phyloP scores from a whole-genome alignment of 2,329 filamentous ascomycete genomes.

The Botrytis byssoidea region DNA sequence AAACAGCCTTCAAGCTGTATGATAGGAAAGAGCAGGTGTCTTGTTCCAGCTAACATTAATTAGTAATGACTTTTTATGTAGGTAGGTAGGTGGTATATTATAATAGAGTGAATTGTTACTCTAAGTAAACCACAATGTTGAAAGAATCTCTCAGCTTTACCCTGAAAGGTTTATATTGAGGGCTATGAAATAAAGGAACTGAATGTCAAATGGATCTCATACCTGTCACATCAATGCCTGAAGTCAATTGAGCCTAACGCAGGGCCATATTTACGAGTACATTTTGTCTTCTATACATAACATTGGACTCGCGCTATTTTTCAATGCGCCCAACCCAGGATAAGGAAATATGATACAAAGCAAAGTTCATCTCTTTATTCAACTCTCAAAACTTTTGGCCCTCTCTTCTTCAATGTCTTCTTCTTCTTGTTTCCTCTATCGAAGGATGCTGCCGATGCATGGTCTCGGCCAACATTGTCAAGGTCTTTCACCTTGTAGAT shows the following conservation, averaged over 20 bases:
- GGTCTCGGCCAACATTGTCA: slow-evolving; percentile 91
- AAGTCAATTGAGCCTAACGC: neutral
- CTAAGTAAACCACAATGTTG: neutral
- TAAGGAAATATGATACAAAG: slow-evolving; percentile 37
- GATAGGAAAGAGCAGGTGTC: neutral
- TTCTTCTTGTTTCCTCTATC: slow-evolving; percentile 82
- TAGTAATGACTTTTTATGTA: neutral
- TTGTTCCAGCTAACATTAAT: neutral
- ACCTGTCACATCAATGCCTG: neutral
- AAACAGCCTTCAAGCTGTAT: neutral
- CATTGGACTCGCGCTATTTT: slow-evolving; percentile 27
- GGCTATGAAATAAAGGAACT: neutral
- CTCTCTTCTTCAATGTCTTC: slow-evolving; percentile 69
- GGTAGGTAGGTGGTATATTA: neutral
- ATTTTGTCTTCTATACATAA: slow-evolving; percentile 34
- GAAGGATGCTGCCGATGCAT: slow-evolving; percentile 67
- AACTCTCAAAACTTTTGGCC: slow-evolving; percentile 67
- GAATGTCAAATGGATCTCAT: neutral
- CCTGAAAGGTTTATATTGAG: neutral
- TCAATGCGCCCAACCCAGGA: slow-evolving; percentile 23
- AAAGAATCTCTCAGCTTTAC: neutral
- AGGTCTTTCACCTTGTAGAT: slow-evolving; percentile 99
- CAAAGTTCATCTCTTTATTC: slow-evolving; percentile 51
- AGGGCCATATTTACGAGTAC: slow-evolving; percentile 32
- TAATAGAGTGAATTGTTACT: neutral